A percentile compares a stretch with the other conserved stretches of the same genome.
phyloP scores from a whole-genome alignment of 2,329 filamentous ascomycete genomes.

The Sphaerulina vaccinii region DNA sequence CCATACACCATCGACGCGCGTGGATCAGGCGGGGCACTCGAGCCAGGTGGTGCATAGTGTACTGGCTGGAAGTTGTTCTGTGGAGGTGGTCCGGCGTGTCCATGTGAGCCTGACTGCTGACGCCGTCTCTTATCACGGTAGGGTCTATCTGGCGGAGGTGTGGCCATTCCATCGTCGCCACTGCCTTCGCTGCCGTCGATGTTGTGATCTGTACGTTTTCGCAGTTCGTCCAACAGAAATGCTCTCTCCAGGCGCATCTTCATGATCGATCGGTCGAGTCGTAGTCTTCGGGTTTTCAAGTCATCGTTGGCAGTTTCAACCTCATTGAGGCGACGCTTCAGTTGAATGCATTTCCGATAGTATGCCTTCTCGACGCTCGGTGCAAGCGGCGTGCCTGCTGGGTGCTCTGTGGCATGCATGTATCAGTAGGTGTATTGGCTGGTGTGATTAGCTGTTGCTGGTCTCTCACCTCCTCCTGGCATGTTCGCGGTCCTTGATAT shows the following conservation, averaged over 20 bases:
- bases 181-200: constrained; percentile 42
- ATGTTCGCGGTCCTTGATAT: background rate
- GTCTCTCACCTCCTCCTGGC: constrained; percentile 7
- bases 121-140: constrained; percentile 34
- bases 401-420: constrained; percentile 3
- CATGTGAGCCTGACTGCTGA: constrained; percentile 15
- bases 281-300: constrained; percentile 72
- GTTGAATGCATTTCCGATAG: constrained; percentile 90
- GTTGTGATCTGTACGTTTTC: constrained; percentile 49
- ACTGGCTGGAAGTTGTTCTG: constrained; percentile 19
- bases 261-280: constrained; percentile 80
- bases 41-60: constrained; percentile 11
- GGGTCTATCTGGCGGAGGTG: constrained; percentile 34
- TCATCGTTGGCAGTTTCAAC: constrained; percentile 90
- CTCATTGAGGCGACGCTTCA: constrained; percentile 87
- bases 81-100: constrained; percentile 12
- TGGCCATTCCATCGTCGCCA: constrained; percentile 34
- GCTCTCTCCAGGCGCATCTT: constrained; percentile 88
- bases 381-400: constrained; percentile 55
- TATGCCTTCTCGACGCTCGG: constrained; percentile 95
- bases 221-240: constrained; percentile 51
- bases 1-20: constrained; percentile 14
- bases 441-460: background rate
- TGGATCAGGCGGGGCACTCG: background rate
- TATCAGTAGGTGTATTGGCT: background rate